Evolutionary conservation across 2,329 filamentous ascomycete genomes (phyloP).

Genomic region (Mariannaea elegans): DNA sequence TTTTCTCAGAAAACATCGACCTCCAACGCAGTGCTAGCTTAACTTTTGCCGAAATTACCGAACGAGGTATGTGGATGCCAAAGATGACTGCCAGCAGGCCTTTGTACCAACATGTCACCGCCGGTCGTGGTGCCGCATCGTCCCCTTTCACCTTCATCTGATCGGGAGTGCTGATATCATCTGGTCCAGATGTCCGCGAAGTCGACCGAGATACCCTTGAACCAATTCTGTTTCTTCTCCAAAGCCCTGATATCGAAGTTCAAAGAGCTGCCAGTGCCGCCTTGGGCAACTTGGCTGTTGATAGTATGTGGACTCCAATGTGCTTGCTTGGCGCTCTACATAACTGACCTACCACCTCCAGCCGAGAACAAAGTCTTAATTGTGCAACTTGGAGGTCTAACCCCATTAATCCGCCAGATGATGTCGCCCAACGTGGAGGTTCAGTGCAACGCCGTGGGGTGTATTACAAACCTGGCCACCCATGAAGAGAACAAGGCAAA

Average conservation of each 20-base stretch:
- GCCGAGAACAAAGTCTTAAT: conserved; percentile 98
- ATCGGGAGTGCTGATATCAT: conserved; percentile 21
- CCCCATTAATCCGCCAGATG: conserved; percentile 96
- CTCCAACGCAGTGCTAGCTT: conserved; percentile 96
- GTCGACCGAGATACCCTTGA: conserved; percentile 95
- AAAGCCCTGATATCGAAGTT: conserved; percentile 96
- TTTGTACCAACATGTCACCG: neutral
- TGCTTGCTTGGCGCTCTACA: neutral
- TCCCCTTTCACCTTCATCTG: neutral
- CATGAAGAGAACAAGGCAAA: conserved; percentile 99
- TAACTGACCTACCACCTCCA: conserved; percentile 59
- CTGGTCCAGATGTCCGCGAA: conserved; percentile 83
- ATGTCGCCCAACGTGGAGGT: conserved; percentile 97
- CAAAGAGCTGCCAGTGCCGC: conserved; percentile 96
- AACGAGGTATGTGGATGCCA: conserved; percentile 75
- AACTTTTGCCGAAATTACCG: conserved; percentile 98
- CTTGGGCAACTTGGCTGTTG: conserved; percentile 94
- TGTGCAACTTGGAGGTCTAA: conserved; percentile 88
- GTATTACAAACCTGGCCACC: conserved; percentile 97
- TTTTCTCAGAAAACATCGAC: conserved; percentile 99
- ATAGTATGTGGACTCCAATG: conserved; percentile 70
- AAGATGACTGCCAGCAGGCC: neutral
- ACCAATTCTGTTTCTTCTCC: conserved; percentile 92
- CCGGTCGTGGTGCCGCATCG: neutral
- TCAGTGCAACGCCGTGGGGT: conserved; percentile 98